Percentiles rank a stretch among this genome's conserved stretches.
These are phyloP conservation scores for Raffaelea deltoideospora DNA, from an alignment of 2,329 filamentous ascomycete genomes.

Conservation along the genomic window DNA sequence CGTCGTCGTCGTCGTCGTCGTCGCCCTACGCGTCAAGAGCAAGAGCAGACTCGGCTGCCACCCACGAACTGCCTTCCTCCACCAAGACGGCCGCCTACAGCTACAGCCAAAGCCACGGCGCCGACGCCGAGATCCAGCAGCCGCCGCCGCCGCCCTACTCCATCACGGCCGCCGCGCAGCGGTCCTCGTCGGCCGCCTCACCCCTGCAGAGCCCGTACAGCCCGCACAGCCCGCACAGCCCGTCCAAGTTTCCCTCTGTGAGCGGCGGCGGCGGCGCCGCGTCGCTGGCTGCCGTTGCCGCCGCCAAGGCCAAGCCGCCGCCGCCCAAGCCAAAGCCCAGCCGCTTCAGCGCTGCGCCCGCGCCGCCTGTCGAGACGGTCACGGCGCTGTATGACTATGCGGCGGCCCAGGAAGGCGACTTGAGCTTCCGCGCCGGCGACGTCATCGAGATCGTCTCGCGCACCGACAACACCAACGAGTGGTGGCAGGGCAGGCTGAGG, in stretches of 20 bases:
- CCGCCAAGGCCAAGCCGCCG: constrained; percentile 51
- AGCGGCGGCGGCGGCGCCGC: constrained; percentile 13
- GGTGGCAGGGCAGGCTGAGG: constrained; percentile 78
- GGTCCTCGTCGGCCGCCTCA: too few relatives aligned
- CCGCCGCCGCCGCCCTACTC: constrained; percentile 67
- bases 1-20: constrained; percentile 10
- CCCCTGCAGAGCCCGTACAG: neutral
- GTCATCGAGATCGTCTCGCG: constrained; percentile 74
- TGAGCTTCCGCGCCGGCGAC: constrained; percentile 81
- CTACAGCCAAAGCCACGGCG: constrained; percentile 17
- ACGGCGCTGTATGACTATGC: constrained; percentile 94
- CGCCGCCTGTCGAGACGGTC: constrained; percentile 49
- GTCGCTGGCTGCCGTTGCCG: constrained; percentile 30
- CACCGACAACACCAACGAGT: constrained; percentile 88
- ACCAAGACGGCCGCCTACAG: constrained; percentile 5
- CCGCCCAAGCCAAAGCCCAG: constrained; percentile 69
- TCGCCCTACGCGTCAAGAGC: constrained; percentile 1
- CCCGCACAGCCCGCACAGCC: neutral
- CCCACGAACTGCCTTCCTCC: too few relatives aligned
- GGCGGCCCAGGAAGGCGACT: constrained; percentile 83
- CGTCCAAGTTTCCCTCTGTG: constrained; percentile 4
- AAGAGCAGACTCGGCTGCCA: neutral
- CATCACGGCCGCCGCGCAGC: constrained; percentile 15
- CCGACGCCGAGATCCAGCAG: constrained; percentile 43
- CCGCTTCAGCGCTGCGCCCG: constrained; percentile 48